Evolutionary conservation across 495 filamentous ascomycete genomes (phyloP), one percentile per base, ranked within the genome.

Genomic region (Neurospora sp.): DNA sequence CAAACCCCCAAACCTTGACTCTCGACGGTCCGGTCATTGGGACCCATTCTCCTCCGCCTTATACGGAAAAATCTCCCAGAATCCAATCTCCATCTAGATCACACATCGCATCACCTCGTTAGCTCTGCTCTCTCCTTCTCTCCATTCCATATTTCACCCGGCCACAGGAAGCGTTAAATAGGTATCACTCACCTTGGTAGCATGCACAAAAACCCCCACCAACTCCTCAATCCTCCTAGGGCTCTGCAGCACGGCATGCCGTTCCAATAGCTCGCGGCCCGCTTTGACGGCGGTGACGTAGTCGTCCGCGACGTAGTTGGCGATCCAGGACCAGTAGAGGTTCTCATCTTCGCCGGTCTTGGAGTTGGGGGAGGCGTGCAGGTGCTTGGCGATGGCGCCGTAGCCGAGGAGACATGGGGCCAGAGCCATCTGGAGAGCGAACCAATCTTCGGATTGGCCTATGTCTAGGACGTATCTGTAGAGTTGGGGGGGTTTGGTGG

Each of bases 391-490:
- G 75, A 95, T 91, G 14, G 85, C 86, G n/a, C 88, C 90, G 78
- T 98, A 98, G 70, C 94, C 94, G 35, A 97, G 86, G 44, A 96
- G 82, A 77, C 94, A 98, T 0, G 94, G 94, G 10, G 93, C 91
- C 46, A 97, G 85, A 5, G 92, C 89, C 69, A 97, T 82, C 76
- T 97, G 93, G 22, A 98, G 85, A 27, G 88, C 93, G 61, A 97
- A 83, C 89, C 89, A 94, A 80, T 96, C 93, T 77, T 94, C 89
- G 7, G 92, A 93, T 73, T 94, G 89, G 27, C 94, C 94, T 20
- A 97, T 88, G 77, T 98, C 94, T 31, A 98, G 88, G 22, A 96
- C 90, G 79, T 94, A 96, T 85, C 92, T 90, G 72, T 22, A 53
- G 46, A 11, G 76, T 46, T 46, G 12, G 18, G 37, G 37, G 3